Base-by-base conservation (phyloP, 1,139 yeast genomes). In the Taphrina sp. region DNA sequence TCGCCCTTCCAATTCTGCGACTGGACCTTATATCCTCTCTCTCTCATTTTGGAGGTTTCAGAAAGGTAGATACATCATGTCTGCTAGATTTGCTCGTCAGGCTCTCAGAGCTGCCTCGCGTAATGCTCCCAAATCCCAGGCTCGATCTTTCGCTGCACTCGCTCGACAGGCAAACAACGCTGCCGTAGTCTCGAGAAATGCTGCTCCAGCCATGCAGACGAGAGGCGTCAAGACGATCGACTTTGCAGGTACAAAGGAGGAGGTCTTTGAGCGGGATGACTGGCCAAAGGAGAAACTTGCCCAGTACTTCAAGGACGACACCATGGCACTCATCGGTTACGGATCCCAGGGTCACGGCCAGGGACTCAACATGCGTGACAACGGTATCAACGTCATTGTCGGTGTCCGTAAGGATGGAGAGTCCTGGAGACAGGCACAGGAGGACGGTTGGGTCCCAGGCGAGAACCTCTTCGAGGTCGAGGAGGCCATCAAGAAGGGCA, bases 341-440 rank as follows among this genome's bases (percentile, higher is more conserved):
- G 98, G 98, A 72, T 92, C 98, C 66, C 98, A 92, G 80, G 98
- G 98, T 77, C 92, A 92, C 80, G 98, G 98, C 72, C 98, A 92
- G 80, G 97, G 96, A 76, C 83, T 92, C 69, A 92, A 92, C 89
- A 78, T 92, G 79, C 87, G 98, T 79, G 98, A 92, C 81, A 90
- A 92, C 70, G 98, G 98, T 74, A 76, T 92, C 70, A 92, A 92
- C 74, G 98, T 92, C 68, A 86, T 92, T 73, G 80, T 92, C 66
- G 98, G 98, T 82, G 98, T 92, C 69, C 85, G 98, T 78, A 88
- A 92, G 81, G 76, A 87, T 71, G 98, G 98, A 79, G 94, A 96
- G 67, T 92, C 98, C 61, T 92, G 98, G 98, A 89, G 90, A 80
- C 95, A 96, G 67, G 98, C 98, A 70, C 77, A 88, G 69, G 98